These are phyloP conservation scores for Quercus bicolor DNA, from an alignment of 306 rosid genomes.

Conservation along the genomic window DNA sequence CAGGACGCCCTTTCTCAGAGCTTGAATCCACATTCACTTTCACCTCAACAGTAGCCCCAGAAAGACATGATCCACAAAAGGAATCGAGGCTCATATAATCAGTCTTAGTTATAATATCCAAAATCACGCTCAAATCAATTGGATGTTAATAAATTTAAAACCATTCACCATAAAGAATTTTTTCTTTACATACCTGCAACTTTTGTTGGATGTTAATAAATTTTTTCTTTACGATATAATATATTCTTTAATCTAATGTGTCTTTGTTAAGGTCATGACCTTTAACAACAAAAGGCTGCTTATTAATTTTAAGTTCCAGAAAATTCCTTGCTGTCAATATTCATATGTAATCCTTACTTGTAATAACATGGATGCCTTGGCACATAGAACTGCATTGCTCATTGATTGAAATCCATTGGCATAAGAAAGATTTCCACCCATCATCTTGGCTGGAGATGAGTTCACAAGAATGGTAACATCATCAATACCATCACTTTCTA, in stretches of 20 bases:
- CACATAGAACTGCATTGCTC: conserved; percentile 76
- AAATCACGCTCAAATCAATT: not conserved
- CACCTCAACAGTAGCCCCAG: not conserved
- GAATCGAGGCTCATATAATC: not conserved
- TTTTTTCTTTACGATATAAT: not conserved
- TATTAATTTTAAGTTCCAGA: not conserved
- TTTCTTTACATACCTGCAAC: not conserved
- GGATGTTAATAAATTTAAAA: not conserved
- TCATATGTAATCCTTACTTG: conserved; percentile 48
- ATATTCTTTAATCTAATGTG: not conserved
- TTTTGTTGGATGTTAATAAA: not conserved
- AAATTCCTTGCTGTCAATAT: not conserved
- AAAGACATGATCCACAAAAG: not conserved
- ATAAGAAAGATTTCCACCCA: conserved; percentile 66
- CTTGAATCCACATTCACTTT: not conserved
- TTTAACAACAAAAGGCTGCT: not conserved
- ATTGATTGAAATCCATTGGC: conserved; percentile 70
- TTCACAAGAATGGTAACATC: conserved; percentile 93
- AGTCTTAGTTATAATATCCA: not conserved
- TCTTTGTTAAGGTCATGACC: not conserved
- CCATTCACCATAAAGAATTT: not conserved
- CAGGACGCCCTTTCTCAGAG: not conserved
- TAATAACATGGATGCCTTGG: conserved; percentile 94
- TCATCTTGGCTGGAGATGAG: conserved; percentile 82
- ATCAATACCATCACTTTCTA: conserved; percentile 92